phyloP scores from a whole-genome alignment of 331 rosid genomes.

The Cucumis variabilis region DNA sequence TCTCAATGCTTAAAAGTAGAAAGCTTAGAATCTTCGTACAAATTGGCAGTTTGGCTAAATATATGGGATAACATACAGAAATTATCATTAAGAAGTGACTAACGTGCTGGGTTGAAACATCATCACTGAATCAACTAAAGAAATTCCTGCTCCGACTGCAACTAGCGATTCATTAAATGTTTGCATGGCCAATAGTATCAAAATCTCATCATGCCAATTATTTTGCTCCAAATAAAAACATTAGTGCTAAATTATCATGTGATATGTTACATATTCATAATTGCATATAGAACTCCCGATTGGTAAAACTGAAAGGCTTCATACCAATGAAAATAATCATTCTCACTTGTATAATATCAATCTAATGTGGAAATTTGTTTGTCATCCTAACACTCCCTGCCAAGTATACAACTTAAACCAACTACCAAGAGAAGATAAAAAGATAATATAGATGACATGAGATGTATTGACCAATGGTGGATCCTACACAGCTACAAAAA shows the following conservation, averaged over 20 bases:
- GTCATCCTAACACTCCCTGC: not conserved
- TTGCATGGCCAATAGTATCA: conserved; percentile 60
- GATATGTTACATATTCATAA: too few species aligned
- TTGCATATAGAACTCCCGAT: not conserved
- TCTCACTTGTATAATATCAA: too few species aligned
- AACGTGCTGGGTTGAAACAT: conserved; percentile 64
- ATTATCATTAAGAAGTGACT: conserved; percentile 58
- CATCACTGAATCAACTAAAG: conserved; percentile 94
- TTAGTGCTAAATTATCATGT: too few species aligned
- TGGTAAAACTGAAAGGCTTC: not conserved
- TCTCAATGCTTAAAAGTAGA: conserved; percentile 29
- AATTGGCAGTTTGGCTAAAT: not conserved
- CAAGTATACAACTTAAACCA: not conserved
- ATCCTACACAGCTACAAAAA: conserved; percentile 1
- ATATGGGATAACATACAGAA: conserved; percentile 38
- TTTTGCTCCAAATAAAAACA: too few species aligned
- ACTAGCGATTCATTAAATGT: conserved; percentile 80
- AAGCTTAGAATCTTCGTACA: not conserved
- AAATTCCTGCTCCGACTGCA: conserved; percentile 97
- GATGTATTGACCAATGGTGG: not conserved
- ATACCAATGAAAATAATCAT: not conserved
- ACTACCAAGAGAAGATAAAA: not conserved
- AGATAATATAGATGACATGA: not conserved
- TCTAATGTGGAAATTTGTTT: not conserved
- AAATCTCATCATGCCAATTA: too few species aligned